Evolutionary conservation across 2,329 filamentous ascomycete species (phyloP), one percentile per base, ranked within the genome.

Genomic region (Talaromyces rugulosus): DNA sequence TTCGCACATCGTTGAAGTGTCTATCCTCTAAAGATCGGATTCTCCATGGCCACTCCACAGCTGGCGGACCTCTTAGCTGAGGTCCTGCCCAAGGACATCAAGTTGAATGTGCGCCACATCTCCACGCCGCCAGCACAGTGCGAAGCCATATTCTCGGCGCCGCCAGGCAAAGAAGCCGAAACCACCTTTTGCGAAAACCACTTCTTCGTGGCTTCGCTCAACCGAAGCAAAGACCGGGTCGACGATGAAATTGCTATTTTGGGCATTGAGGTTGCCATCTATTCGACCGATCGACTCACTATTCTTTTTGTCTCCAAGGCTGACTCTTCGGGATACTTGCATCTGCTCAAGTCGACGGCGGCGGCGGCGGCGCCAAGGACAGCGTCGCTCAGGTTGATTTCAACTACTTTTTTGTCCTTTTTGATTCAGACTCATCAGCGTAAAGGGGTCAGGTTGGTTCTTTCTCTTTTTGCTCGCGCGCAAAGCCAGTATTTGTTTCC

Each of bases 261-360:
- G 62, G 94, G 90, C 16, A 83, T 99, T 65, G 95, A 99, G 73
- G 82, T 97, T 58, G 83, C 95, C 68, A 85, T 99, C 63, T 99
- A 96, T 77, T 90, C 87, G 0, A 96, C 93, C 0, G 84, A 85
- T 53, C 84, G 85, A 68, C 85, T 92, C 28, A 96, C 90, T 1
- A 97, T 91, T 4, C 84, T 98, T 59, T 99, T 99, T 74, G 89
- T 99, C 28, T 94, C 93, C 65, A 99, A 99, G 77, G 95, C 95
- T 56, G 95, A 99, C 78, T 97, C 95, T 9, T 97, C 94, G 0
- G 95, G 96, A 28, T 96, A 92, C 72, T 79, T 97, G 9, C 81
- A 87, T 66, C 81, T 89, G 1, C 79, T 93, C 40, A 58, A 36
- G 1, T 23, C 16, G 5, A 36, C 12, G 4, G 14, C n/a, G 16